A percentile compares a stretch with the other conserved stretches of the same genome.
phyloP scores from a whole-genome alignment of 345 rosid genomes.

The Aethionema arabicum region DNA sequence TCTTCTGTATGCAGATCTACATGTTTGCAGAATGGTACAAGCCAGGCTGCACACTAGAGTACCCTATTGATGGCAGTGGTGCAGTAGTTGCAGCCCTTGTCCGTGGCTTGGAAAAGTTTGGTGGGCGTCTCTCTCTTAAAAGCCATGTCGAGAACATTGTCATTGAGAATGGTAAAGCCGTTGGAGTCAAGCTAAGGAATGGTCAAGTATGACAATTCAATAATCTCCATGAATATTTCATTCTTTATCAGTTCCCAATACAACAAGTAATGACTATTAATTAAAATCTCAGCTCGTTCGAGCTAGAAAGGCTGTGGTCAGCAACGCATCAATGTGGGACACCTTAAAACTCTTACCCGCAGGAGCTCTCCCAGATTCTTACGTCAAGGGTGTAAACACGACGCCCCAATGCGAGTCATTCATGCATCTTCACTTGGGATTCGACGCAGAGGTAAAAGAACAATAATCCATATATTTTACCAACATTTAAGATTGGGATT shows the following conservation, averaged over 20 bases:
- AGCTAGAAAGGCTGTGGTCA: constrained; percentile 85
- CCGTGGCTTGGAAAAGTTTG: constrained; percentile 78
- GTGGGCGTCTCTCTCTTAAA: constrained; percentile 64
- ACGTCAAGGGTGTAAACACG: constrained; percentile 44
- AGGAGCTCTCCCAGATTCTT: constrained; percentile 65
- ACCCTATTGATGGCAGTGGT: constrained; percentile 84
- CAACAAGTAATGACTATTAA: not conserved
- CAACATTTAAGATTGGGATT: not conserved
- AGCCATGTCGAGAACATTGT: constrained; percentile 81
- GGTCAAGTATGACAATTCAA: constrained; percentile 65
- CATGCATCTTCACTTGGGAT: constrained; percentile 98
- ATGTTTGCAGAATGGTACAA: constrained; percentile 99
- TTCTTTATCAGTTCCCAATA: not conserved
- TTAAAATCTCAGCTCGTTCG: constrained; percentile 57
- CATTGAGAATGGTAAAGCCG: constrained; percentile 71
- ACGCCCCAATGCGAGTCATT: constrained; percentile 91
- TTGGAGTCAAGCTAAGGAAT: constrained; percentile 73
- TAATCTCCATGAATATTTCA: constrained; percentile 8
- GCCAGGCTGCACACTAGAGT: constrained; percentile 80
- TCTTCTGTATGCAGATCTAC: constrained; percentile 59
- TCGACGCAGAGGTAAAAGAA: constrained; percentile 63
- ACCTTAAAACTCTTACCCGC: constrained; percentile 64
- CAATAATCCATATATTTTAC: not conserved
- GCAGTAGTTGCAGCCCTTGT: constrained; percentile 83
- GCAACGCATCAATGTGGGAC: constrained; percentile 98